Conservation (phyloP, 225 moss, liverwort and hornwort species). For the Anthoceros angustus region DNA sequence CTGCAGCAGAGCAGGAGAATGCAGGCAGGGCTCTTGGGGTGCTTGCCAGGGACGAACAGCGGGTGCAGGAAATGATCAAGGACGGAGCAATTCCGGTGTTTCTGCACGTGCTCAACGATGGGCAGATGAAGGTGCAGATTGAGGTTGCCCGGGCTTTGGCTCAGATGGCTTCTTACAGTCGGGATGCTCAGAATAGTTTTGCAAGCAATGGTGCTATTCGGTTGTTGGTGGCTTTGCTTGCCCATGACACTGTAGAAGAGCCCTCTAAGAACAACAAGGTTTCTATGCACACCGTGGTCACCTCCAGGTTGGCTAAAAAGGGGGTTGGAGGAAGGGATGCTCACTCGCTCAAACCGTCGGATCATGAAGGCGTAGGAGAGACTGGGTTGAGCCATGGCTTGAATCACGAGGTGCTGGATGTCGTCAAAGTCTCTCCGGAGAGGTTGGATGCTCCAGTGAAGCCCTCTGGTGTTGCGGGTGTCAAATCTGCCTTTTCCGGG, state of each 20-base stretch:
- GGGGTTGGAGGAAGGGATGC: slow-evolving; percentile 12
- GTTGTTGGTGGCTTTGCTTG: slow-evolving; percentile 50
- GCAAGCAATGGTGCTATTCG: slow-evolving; percentile 65
- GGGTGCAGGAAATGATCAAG: slow-evolving; percentile 48
- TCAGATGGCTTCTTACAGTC: slow-evolving; percentile 38
- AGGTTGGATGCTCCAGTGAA: background rate
- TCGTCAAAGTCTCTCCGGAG: background rate
- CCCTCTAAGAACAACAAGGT: slow-evolving; percentile 28
- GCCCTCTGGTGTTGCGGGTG: background rate
- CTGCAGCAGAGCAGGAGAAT: slow-evolving; percentile 44
- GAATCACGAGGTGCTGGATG: background rate
- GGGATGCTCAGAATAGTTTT: slow-evolving; percentile 60
- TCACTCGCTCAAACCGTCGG: slow-evolving; percentile 12
- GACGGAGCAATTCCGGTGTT: slow-evolving; percentile 56
- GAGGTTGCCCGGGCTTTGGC: slow-evolving; percentile 63
- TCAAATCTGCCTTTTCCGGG: background rate
- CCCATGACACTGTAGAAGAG: slow-evolving; percentile 53
- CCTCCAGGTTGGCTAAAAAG: slow-evolving; percentile 34
- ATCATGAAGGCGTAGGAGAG: slow-evolving; percentile 4
- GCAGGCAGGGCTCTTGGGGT: slow-evolving; percentile 54
- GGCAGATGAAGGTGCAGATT: slow-evolving; percentile 76
- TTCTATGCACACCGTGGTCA: slow-evolving; percentile 39
- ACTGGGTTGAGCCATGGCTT: no score
- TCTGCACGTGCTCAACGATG: slow-evolving; percentile 42
- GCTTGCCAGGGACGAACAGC: slow-evolving; percentile 43